Percentiles rank a stretch among this genome's conserved stretches.
Evolutionary conservation across 805 yeast genomes (phyloP).

Genomic region (Lipomyces sp.): DNA sequence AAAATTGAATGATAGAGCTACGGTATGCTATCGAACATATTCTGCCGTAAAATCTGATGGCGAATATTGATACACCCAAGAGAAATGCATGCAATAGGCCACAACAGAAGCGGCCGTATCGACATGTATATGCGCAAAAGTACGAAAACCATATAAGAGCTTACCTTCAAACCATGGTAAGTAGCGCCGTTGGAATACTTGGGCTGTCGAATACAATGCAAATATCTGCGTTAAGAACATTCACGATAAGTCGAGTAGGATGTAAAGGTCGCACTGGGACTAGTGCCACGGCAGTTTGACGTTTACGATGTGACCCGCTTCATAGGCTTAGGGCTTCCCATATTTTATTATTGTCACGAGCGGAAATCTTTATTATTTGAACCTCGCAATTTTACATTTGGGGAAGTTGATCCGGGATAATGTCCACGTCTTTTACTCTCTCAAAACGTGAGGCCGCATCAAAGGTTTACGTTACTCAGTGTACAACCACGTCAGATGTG

Average conservation of each 20-base stretch:
- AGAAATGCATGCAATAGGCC: neutral
- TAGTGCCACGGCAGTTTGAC: neutral
- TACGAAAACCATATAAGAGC: neutral
- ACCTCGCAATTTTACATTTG: no score
- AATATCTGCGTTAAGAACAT: neutral
- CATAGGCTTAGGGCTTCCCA: constrained; percentile 14
- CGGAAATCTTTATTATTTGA: no score
- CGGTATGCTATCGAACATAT: neutral
- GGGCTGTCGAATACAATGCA: neutral
- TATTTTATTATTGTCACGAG: no score
- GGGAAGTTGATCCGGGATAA: neutral
- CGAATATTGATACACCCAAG: neutral
- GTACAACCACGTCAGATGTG: neutral
- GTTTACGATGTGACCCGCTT: neutral
- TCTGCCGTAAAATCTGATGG: neutral
- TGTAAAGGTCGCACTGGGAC: neutral
- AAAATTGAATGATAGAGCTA: neutral
- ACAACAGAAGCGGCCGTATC: neutral
- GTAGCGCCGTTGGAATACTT: neutral
- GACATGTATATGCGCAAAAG: neutral
- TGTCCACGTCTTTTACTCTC: constrained; percentile 35
- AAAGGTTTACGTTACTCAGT: constrained; percentile 30
- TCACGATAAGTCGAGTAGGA: neutral
- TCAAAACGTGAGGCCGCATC: constrained; percentile 19
- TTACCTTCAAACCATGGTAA: constrained; percentile 1